These are phyloP conservation scores for Paracorniculantispora psalliotae DNA, from an alignment of 2,329 filamentous ascomycete genomes.

Conservation along the genomic window DNA sequence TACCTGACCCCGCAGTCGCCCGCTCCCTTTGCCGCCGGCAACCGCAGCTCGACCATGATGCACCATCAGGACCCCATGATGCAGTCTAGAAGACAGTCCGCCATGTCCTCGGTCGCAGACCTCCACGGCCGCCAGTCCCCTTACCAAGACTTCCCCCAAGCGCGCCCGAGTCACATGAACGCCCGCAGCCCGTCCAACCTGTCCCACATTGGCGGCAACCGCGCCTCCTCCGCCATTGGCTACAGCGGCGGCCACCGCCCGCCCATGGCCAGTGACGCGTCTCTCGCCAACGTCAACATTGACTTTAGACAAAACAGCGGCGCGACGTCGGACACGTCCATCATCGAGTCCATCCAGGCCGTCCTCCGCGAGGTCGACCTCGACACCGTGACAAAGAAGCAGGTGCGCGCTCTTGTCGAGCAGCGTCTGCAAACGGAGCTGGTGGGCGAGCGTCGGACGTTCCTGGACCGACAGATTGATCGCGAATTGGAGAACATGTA, in stretches of 20 bases:
- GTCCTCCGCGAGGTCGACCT: constrained; percentile 86
- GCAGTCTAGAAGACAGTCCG: constrained; percentile 60
- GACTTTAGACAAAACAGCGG: constrained; percentile 55
- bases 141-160: constrained; percentile 50
- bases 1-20: constrained; percentile 84
- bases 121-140: constrained; percentile 48
- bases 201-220: constrained; percentile 39
- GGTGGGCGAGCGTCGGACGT: constrained; percentile 76
- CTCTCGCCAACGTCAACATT: constrained; percentile 49
- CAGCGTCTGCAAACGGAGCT: constrained; percentile 89
- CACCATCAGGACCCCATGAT: constrained; percentile 42
- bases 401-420: constrained; percentile 85
- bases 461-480: constrained; percentile 92
- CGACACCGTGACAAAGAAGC: constrained; percentile 98
- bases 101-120: constrained; percentile 57
- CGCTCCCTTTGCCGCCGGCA: constrained; percentile 58
- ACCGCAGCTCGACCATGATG: constrained; percentile 40
- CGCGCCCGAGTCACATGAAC: constrained; percentile 59
- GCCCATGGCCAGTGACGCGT: constrained; percentile 40
- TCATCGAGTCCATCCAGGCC: constrained; percentile 76
- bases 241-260: constrained; percentile 43
- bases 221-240: constrained; percentile 44
- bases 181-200: constrained; percentile 44
- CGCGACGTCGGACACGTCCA: constrained; percentile 73
- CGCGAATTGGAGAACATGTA: constrained; percentile 91